Evolutionary conservation across 352 stramenopile genomes (phyloP), one percentile per base, ranked within the genome.

Genomic region (Phytophthora agathidicida): DNA sequence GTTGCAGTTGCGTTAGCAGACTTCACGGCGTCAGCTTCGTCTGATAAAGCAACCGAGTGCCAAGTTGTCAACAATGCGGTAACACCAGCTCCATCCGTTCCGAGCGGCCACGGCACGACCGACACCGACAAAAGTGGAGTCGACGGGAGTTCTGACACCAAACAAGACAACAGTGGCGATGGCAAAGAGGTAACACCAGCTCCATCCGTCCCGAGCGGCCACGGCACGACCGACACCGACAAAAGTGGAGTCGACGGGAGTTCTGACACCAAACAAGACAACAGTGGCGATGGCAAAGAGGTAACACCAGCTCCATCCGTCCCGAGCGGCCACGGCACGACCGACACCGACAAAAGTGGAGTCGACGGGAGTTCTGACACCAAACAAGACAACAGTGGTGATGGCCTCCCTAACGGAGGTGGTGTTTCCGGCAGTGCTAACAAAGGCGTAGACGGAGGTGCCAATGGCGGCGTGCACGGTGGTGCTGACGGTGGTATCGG

Each of bases 1-100:
- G 38, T 52, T 23, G 51, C 51, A 16, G 23, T 52, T 10, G 39
- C 23, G 1, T 30, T 60, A 10, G 51, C 51, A 24, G 30, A 45
- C n/a, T 36, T 38, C n/a, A 45, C 7, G n/a, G 9, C 32, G 4
- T 36, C 13, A 35, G 41, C 22, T 30, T 28, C n/a, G 10, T 13
- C 20, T 31, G 39, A 10, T 4, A 32, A 52, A 16, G n/a, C 37
- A 17, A 28, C 27, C 1, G 50, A 59, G 6, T 59, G 50, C 11
- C 28, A 59, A 43, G 28, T 42, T 11, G 11, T 43, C 14, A 16
- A 50, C 30, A 36, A 27, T 28, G 10, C 16, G 3, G 23, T 23
- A 27, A 59, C 50, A 13, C 38, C 50, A 20, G 31, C 20, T 1
- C 36, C 50, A 23, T 51, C 50, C 19, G 36, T 9, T 9, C 28